These are phyloP conservation scores for Neopestalotiopsis clavispora DNA, from an alignment of 2,329 filamentous ascomycete species.

Conservation along the genomic window DNA sequence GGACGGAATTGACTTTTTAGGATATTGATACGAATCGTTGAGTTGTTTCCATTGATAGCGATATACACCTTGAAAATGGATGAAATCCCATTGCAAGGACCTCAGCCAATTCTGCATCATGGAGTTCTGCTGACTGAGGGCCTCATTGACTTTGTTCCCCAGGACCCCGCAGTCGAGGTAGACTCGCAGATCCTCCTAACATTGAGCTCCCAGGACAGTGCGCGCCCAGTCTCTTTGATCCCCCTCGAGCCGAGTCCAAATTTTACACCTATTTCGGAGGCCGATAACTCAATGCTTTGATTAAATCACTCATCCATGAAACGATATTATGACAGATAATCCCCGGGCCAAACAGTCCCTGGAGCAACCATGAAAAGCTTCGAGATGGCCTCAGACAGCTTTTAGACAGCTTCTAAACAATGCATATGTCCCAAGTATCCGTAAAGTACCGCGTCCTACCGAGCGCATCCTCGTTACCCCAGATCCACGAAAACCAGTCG, in stretches of 20 bases:
- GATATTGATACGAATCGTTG: neutral
- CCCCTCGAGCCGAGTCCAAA: conserved; percentile 8
- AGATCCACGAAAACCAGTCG: conserved; percentile 19
- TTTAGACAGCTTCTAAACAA: conserved; percentile 2
- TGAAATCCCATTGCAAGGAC: neutral
- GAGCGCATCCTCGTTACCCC: conserved; percentile 17
- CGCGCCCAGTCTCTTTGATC: conserved; percentile 18
- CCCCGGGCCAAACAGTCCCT: conserved; percentile 8
- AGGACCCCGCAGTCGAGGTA: conserved; percentile 13
- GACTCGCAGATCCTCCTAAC: conserved; percentile 9
- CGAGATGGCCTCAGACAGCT: conserved; percentile 6
- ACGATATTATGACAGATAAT: conserved; percentile 7
- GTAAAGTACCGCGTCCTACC: conserved; percentile 15
- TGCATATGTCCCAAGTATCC: conserved; percentile 8
- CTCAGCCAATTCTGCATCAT: neutral
- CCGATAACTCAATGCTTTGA: neutral
- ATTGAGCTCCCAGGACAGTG: conserved; percentile 26
- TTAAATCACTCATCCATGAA: conserved; percentile 18
- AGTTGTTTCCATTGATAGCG: neutral
- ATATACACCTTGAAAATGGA: neutral
- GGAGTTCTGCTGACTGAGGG: conserved; percentile 7
- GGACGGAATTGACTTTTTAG: neutral
- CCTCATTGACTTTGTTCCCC: neutral
- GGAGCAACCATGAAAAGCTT: conserved; percentile 11
- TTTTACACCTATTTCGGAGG: conserved; percentile 17